Evolutionary conservation across 2,329 filamentous ascomycete species (phyloP), one percentile per base, ranked within the genome.

Genomic region (Fusarium brevicatenulatum): DNA sequence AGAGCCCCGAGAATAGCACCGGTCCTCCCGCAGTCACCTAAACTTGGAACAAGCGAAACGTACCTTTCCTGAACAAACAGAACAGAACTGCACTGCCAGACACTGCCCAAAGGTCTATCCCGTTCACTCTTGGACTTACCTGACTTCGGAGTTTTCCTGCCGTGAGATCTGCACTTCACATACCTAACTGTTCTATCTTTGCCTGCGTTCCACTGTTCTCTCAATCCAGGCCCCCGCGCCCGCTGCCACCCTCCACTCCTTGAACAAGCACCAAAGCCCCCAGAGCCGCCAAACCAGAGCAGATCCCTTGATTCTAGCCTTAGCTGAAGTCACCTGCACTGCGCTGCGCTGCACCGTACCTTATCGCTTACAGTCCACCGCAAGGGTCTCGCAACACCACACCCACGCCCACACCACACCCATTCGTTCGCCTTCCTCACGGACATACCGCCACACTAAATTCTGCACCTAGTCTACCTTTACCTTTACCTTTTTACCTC

Each of bases 401-500:
- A 40, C 55, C 32, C 44, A 46, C 43, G 19, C 43, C 23, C 18
- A 28, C 44, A 44, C 42, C 47, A 63, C 66, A 66, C 72, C 75
- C 49, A 60, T 68, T 50, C 49, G 12, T 36, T 77, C 53, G 71
- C 66, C 72, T 74, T 76, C 49, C 39, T 58, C 64, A 71, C 76
- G 76, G 78, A 76, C 78, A 69, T 79, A 75, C 78, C 78, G 78
- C 78, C 68, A 64, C 78, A 72, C 78, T 79, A 79, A 71, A 63
- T 58, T 66, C 66, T 78, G 72, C 78, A 78, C 74, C 75, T 71
- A 50, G 47, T 50, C 47, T 34, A 18, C 47, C 28, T n/a, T 23
- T 34, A 18, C 47, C 28, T n/a, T 23, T 50, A 13, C 30, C 28
- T 18, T 49, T n/a, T n/a, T 42, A 12, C 49, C 49, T 36, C 10